Evolutionary conservation across 441 rosid species (phyloP).

Genomic region (Populus hybrid): DNA sequence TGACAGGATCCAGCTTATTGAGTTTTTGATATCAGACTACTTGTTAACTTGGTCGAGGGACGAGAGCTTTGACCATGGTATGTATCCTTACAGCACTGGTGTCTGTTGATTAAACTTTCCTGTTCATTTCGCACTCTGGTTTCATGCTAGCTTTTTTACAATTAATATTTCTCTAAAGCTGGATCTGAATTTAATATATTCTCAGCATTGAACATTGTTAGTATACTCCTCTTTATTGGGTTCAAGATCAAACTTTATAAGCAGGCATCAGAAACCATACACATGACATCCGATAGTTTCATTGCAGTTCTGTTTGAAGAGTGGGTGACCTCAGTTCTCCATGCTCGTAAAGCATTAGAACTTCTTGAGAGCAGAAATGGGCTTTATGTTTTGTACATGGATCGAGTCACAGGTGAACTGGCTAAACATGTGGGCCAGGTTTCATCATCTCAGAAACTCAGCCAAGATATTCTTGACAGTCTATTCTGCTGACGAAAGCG

Average conservation of each 20-base stretch:
- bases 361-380: slow-evolving; percentile 73
- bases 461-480: slow-evolving; percentile 43
- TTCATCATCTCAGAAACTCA: slow-evolving; percentile 46
- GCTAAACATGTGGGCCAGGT: slow-evolving; percentile 51
- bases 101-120: not conserved
- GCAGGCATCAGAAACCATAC: not conserved
- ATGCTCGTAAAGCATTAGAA: slow-evolving; percentile 57
- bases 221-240: not conserved
- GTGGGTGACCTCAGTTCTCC: slow-evolving; percentile 64
- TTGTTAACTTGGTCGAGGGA: slow-evolving; percentile 47
- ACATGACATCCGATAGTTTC: slow-evolving; percentile 5
- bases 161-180: not conserved
- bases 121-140: not conserved
- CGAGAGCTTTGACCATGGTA: slow-evolving; percentile 60
- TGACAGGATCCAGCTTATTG: slow-evolving; percentile 81
- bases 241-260: not conserved
- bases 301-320: slow-evolving; percentile 66
- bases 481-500: slow-evolving; percentile 30
- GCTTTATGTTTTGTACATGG: slow-evolving; percentile 72
- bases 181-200: not conserved
- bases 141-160: not conserved
- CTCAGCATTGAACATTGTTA: not conserved
- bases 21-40: slow-evolving; percentile 66
- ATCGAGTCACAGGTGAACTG: slow-evolving; percentile 66
- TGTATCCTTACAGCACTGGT: not conserved